Conservation (phyloP, 1,284 basidiomycete species). For the Cystodermella granulosa region DNA sequence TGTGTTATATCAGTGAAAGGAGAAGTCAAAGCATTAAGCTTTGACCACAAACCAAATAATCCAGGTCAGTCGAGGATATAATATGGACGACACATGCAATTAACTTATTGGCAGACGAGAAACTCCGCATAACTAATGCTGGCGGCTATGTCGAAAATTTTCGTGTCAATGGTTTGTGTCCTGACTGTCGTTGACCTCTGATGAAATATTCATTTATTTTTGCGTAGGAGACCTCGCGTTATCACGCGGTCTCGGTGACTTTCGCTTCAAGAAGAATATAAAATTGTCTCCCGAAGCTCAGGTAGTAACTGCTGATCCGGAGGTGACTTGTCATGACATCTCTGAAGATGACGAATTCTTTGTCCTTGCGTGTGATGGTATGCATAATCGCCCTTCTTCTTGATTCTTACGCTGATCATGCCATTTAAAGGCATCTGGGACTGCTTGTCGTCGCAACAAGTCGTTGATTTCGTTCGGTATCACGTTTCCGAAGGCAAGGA, state of each 20-base stretch:
- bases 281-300: slow-evolving; percentile 81
- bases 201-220: slow-evolving; percentile 6
- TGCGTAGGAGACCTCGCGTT: slow-evolving; percentile 86
- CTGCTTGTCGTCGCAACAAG: slow-evolving; percentile 90
- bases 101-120: slow-evolving; percentile 59
- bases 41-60: slow-evolving; percentile 94
- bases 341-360: slow-evolving; percentile 93
- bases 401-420: slow-evolving; percentile 10
- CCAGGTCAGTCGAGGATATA: slow-evolving; percentile 51
- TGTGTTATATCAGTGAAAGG: slow-evolving; percentile 87
- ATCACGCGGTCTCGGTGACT: slow-evolving; percentile 94
- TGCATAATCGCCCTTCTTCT: slow-evolving; percentile 23
- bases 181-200: neutral
- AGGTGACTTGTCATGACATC: slow-evolving; percentile 77
- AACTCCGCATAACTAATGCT: slow-evolving; percentile 81
- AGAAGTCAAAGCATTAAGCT: slow-evolving; percentile 81
- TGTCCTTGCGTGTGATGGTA: slow-evolving; percentile 93
- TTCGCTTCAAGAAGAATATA: slow-evolving; percentile 96
- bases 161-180: slow-evolving; percentile 83
- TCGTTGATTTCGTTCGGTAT: slow-evolving; percentile 83
- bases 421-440: slow-evolving; percentile 88
- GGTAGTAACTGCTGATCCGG: slow-evolving; percentile 94
- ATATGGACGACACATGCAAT: slow-evolving; percentile 5
- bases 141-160: slow-evolving; percentile 97
- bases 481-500: slow-evolving; percentile 78